Evolutionary conservation across 75 land plant species (phyloP), one percentile per base, ranked within the genome.

Genomic region (Larix kaempferi): DNA sequence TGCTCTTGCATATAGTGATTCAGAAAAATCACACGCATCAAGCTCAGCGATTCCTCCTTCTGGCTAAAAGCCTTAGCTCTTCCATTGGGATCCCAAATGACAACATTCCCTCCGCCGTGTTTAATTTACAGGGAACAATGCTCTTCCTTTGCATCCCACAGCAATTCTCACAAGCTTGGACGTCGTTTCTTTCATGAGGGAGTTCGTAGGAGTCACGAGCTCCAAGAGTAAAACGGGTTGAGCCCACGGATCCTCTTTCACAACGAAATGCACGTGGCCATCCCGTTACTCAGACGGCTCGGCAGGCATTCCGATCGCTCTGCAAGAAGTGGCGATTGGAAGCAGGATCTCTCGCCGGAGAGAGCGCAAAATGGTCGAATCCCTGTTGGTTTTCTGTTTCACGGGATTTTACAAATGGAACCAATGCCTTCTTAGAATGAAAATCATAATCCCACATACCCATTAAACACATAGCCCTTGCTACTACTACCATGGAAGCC

Each of bases 161-260:
- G 94, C 94, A 55, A 93, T 85, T 14, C 95, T 44, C 3, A 93
- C 90, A 37, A 93, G 66, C 29, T 94, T 94, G 2, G 95, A 93
- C 12, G 95, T 88, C 94, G 91, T 91, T 81, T 93, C 95, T 61
- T 80, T 80, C 6, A 93, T 91, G 25, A 93, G 78, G 17, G 83
- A 69, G 58, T 86, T 81, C 0, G 96, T 93, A 3, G 96, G 87
- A 4, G 92, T 89, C 6, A 90, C 83, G 4, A 93, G 85, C 78
- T 93, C 92, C 29, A 93, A 73, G 26, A 93, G 63, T 44, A 89
- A 71, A 0, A 83, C 86, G 21, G 96, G 96, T 29, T 22, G 12
- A n/a, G 77, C 37, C 71, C 81, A 81, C n/a, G 91, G 88, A 67
- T 88, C 94, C 7, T 83, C 85, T 58, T 93, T 94, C 52, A 93